A percentile compares a stretch with the other conserved stretches of the same genome.
phyloP scores from a whole-genome alignment of 2,329 filamentous ascomycete genomes.

The Helminthosporium solani region DNA sequence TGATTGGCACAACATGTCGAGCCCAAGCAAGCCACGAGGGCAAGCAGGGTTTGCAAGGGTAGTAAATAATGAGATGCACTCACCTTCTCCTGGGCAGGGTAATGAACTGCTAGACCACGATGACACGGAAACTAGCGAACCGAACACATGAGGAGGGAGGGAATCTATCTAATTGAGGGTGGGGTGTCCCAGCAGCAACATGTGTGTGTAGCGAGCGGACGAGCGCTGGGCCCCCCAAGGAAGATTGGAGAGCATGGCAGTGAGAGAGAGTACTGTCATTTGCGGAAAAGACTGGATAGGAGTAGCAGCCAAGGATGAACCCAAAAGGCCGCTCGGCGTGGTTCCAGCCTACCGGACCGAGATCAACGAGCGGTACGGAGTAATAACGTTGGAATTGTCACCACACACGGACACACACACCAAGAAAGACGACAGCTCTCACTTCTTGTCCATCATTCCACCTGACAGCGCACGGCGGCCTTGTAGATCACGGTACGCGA shows the following conservation, averaged over 20 bases:
- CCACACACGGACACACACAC: too few species aligned
- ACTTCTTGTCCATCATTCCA: too few species aligned
- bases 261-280: slow-evolving; percentile 39
- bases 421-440: too few species aligned
- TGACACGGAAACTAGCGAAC: slow-evolving; percentile 30
- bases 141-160: slow-evolving; percentile 22
- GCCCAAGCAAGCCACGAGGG: slow-evolving; percentile 7
- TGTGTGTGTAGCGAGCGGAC: slow-evolving; percentile 17
- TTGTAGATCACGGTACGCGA: neutral
- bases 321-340: slow-evolving; percentile 14
- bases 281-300: slow-evolving; percentile 19
- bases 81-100: slow-evolving; percentile 30
- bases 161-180: slow-evolving; percentile 11
- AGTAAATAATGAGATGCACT: slow-evolving; percentile 31
- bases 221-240: slow-evolving; percentile 6
- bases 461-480: neutral
- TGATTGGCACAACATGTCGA: slow-evolving; percentile 24
- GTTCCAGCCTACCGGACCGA: slow-evolving; percentile 15
- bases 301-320: slow-evolving; percentile 14
- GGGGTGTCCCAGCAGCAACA: slow-evolving; percentile 20
- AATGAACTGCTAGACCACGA: slow-evolving; percentile 25
- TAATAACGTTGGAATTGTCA: too few species aligned
- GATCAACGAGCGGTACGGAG: too few species aligned
- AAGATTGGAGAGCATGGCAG: slow-evolving; percentile 18
- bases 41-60: slow-evolving; percentile 18